phyloP scores from a whole-genome alignment of 73 alveolate species.

The Paramecium sexaurelia region DNA sequence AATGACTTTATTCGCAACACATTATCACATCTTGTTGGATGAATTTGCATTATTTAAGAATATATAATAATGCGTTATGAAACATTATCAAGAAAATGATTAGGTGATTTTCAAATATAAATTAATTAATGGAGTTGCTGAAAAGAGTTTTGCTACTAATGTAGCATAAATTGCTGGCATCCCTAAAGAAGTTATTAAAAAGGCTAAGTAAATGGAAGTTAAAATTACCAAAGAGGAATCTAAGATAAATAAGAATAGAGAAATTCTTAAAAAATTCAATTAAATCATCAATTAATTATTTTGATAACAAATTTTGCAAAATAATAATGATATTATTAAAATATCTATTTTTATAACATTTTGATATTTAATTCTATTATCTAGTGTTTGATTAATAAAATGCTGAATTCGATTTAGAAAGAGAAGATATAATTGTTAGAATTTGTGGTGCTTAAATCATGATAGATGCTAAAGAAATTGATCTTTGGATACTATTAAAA shows the following conservation, averaged over 20 bases:
- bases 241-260: slow-evolving; percentile 42
- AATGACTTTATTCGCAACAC: slow-evolving; percentile 93
- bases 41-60: slow-evolving; percentile 80
- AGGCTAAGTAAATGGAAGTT: slow-evolving; percentile 61
- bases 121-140: slow-evolving; percentile 87
- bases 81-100: slow-evolving; percentile 73
- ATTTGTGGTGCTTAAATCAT: neutral
- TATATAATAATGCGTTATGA: slow-evolving; percentile 84
- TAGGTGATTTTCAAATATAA: slow-evolving; percentile 86
- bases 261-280: slow-evolving; percentile 37
- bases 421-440: no score
- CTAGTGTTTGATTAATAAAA: no score
- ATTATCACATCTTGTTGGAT: slow-evolving; percentile 93
- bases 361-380: neutral
- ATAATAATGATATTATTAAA: neutral
- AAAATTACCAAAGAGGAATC: slow-evolving; percentile 58
- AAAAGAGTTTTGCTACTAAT: slow-evolving; percentile 80
- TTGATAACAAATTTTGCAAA: neutral
- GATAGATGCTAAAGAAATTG: no score
- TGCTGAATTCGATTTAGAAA: no score
- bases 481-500: no score
- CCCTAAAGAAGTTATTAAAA: slow-evolving; percentile 71
- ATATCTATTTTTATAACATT: neutral
- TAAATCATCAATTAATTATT: neutral
- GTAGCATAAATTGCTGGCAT: slow-evolving; percentile 95